Evolutionary conservation across 768 basidiomycete species (phyloP).

Genomic region (Calocybe indica): DNA sequence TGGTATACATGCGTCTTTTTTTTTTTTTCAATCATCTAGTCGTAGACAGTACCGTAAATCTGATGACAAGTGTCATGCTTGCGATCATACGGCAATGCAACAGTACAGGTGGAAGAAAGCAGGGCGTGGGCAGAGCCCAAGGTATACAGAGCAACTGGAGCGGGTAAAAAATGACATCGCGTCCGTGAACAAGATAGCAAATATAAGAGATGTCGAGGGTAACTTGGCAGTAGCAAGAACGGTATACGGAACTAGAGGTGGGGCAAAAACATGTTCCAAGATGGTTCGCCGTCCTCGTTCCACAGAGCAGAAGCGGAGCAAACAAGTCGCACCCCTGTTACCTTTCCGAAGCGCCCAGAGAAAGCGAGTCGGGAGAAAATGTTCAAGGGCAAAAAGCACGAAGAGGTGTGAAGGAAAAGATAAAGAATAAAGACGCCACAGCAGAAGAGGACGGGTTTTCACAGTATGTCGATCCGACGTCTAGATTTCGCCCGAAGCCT

Average conservation of each 20-base stretch:
- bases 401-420: neutral
- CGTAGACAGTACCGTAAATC: too few species aligned
- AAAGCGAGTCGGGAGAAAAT: slow-evolving; percentile 6
- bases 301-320: slow-evolving; percentile 6
- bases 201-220: too few species aligned
- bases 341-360: neutral
- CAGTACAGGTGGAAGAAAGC: slow-evolving; percentile 11
- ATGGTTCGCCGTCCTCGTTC: slow-evolving; percentile 15
- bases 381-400: neutral
- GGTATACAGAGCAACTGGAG: slow-evolving; percentile 13
- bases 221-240: neutral
- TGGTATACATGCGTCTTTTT: too few species aligned
- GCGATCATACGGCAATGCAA: slow-evolving; percentile 3
- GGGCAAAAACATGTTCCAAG: slow-evolving; percentile 26
- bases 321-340: too few species aligned
- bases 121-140: slow-evolving; percentile 1
- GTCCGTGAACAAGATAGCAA: too few species aligned
- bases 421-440: too few species aligned
- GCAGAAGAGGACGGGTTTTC: too few species aligned
- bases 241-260: slow-evolving; percentile 13
- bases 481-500: slow-evolving; percentile 46
- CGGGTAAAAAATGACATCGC: slow-evolving; percentile 1
- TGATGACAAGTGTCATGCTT: too few species aligned
- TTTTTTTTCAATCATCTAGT: too few species aligned
- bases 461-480: neutral